Base-by-base conservation (phyloP, 345 rosid genomes). In the Populus tremula region DNA sequence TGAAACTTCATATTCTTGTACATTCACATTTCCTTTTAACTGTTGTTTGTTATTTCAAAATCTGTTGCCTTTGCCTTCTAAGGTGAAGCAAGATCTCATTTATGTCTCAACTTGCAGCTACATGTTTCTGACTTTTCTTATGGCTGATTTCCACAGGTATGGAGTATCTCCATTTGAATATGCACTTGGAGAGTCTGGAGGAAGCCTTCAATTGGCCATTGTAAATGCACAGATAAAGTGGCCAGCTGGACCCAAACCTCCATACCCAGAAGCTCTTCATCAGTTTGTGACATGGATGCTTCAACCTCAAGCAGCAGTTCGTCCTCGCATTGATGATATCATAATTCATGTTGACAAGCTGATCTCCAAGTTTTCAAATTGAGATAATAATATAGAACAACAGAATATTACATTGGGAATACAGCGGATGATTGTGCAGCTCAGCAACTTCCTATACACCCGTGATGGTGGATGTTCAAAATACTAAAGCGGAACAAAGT, bases 241-340 rank as follows among this genome's bases (percentile, higher is more conserved):
- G 99, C 98, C 99, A 39, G 84, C 88, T 41, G 98, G 97, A 81
- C 94, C 98, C 23, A 94, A 89, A 77, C 87, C 90, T 36, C 87
- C 93, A 27, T 94, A 94, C 69, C 99, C 99, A 33, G 98, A 94
- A 50, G 93, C 95, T 43, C 90, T 96, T 38, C 99, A 90, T 84
- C 91, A 94, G 83, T 96, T 96, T 33, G 93, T 96, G 69, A 91
- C 86, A 56, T 96, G 99, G 99, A 94, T 96, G 99, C 93, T 96
- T 80, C 99, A 94, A 86, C 91, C 98, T 1, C 97, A 94, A 82
- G 82, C 89, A 61, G 82, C 98, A 13, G 94, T 96, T 71, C 95
- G 98, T 66, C 99, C 99, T 5, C 72, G 79, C 83, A 94, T 96
- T 0, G 95, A 89, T 16, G 99, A 96, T 78, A 89, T 96, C 63